Percentiles rank a stretch among this genome's conserved stretches.
Conservation (phyloP, 2,329 filamentous ascomycete genomes). For the Cephalotrichum gorgonifer region DNA sequence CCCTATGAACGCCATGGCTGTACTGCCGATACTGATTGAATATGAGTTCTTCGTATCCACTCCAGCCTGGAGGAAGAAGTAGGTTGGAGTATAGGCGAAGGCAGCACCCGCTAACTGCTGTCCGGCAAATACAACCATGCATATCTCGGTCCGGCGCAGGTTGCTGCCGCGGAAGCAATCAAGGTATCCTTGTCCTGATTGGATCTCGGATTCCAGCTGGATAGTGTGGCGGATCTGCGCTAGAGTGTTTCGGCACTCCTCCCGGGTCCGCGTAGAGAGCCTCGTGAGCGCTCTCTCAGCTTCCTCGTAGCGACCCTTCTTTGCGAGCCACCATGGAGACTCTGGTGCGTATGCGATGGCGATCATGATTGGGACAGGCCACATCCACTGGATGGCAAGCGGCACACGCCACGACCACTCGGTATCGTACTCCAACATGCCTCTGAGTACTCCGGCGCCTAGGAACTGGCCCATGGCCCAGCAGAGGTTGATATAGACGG, state of each 20-base stretch:
- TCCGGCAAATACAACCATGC: slow-evolving; percentile 24
- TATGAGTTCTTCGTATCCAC: slow-evolving; percentile 25
- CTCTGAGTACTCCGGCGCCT: slow-evolving; percentile 27
- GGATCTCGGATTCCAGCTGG: slow-evolving; percentile 31
- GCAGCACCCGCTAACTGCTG: slow-evolving; percentile 31
- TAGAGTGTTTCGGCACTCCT: slow-evolving; percentile 1
- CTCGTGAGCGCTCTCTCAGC: slow-evolving; percentile 20
- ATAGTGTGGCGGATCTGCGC: slow-evolving; percentile 21
- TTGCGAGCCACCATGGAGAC: slow-evolving; percentile 26
- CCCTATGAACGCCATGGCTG: slow-evolving; percentile 30
- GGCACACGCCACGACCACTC: slow-evolving; percentile 28
- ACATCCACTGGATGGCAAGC: slow-evolving; percentile 29
- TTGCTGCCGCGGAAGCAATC: slow-evolving; percentile 39
- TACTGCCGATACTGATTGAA: slow-evolving; percentile 29
- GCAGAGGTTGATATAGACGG: slow-evolving; percentile 32
- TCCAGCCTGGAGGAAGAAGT: slow-evolving; percentile 36
- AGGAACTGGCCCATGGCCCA: slow-evolving; percentile 32
- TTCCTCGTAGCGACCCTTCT: slow-evolving; percentile 18
- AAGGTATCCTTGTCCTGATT: slow-evolving; percentile 25
- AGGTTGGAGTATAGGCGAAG: slow-evolving; percentile 29
- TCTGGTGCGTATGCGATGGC: slow-evolving; percentile 22
- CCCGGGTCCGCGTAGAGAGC: slow-evolving; percentile 12
- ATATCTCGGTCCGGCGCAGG: slow-evolving; percentile 33
- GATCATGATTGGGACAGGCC: slow-evolving; percentile 22
- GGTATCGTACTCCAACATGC: slow-evolving; percentile 20